Base-by-base conservation (phyloP, 148 eudicot species). In the Polygonum aviculare region DNA sequence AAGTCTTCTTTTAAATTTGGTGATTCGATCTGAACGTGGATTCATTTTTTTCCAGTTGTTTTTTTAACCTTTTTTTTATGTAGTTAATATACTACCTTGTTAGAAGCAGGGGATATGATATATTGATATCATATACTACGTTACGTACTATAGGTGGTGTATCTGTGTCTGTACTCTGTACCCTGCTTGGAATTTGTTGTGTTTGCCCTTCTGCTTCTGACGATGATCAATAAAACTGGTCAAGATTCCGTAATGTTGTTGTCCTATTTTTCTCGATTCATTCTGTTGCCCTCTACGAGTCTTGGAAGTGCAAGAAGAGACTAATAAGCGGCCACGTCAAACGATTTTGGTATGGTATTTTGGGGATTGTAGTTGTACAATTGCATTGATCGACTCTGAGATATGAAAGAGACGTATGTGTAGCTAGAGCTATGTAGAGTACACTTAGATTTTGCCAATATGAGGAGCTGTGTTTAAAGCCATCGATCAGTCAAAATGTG, bases 151-250 rank as follows among this genome's bases (percentile, higher is more conserved):
- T 52, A 52, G 59, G 21, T 18, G 59, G 18, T 52, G 59, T 5
- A 21, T 16, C 12, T 45, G 10, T n/a, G 1, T 14, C 16, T 14
- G 18, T 26, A 26, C 31, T 6, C 60, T 54, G 47, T 44, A 44
- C 47, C 57, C 21, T 26, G 38, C 38, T 22, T 62, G 39, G 1
- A 65, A 35, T 7, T 22, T 26, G 35, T 22, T 65, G 71, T 65
- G n/a, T 65, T 65, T 65, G 36, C 39, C 71, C 45, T 26, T 26
- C 31, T 65, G 45, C 44, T 65, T 35, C 60, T n/a, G 18, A 8
- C 36, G n/a, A 12, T 65, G 41, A 35, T 65, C 71, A 65, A 65
- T 65, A 65, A 65, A 65, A 65, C 18, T 36, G 71, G n/a, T 62
- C 36, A 31, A 12, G 26, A 12, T 26, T 2, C 31, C 69, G 31